A percentile compares a stretch with the other conserved stretches of the same genome.
phyloP scores from a whole-genome alignment of 257 asterid genomes.

The Scutellaria barbata region DNA sequence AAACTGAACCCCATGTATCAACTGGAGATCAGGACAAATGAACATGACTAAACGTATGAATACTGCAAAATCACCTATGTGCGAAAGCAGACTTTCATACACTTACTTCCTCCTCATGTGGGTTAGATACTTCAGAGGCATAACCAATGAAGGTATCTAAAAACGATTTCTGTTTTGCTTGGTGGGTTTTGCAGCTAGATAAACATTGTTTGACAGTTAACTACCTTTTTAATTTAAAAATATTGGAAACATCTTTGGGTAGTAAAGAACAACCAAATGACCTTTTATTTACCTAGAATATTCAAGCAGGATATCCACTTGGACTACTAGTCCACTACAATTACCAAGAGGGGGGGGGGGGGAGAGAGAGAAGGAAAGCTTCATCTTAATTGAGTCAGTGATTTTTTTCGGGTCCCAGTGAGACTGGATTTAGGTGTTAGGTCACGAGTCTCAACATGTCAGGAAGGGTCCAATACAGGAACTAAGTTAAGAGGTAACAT shows the following conservation, averaged over 20 bases:
- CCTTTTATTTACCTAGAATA: neutral
- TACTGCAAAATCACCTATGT: neutral
- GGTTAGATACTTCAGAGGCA: conserved; percentile 14
- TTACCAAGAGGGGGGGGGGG: neutral
- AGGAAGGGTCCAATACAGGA: neutral
- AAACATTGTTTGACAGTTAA: neutral
- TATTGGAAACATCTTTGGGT: neutral
- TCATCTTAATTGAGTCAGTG: neutral
- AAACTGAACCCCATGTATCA: neutral
- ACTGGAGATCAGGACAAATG: neutral
- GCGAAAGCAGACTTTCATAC: neutral
- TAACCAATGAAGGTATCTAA: neutral
- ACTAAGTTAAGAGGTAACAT: neutral
- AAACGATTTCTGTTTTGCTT: neutral
- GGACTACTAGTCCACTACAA: neutral
- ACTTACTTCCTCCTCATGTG: neutral
- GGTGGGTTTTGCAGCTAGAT: neutral
- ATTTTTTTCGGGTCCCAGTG: neutral
- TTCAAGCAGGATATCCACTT: conserved; percentile 3
- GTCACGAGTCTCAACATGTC: neutral
- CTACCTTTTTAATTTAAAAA: neutral
- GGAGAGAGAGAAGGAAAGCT: neutral
- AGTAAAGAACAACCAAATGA: neutral
- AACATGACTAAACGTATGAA: neutral
- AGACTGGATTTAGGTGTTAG: neutral